Evolutionary conservation across 225 moss, liverwort and hornwort species (phyloP).

Genomic region (Rhytidiadelphus loreus): DNA sequence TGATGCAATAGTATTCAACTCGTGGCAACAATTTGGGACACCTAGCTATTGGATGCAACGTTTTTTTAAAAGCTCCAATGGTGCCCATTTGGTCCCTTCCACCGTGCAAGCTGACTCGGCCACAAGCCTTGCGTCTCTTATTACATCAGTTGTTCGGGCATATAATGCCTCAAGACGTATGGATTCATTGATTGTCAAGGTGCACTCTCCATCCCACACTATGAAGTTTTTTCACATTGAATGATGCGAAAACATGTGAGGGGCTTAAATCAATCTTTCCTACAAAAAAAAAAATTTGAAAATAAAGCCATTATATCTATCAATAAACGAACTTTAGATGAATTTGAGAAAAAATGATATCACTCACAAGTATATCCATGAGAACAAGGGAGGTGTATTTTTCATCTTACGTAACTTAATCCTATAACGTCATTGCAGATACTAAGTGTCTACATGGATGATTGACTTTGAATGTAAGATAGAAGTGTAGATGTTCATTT

Average conservation of each 20-base stretch:
- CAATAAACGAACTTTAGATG: not conserved
- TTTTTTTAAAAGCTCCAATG: conserved; percentile 69
- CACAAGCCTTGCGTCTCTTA: conserved; percentile 10
- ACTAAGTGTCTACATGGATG: too few species aligned
- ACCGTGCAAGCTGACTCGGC: conserved; percentile 3
- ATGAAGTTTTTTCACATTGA: not conserved
- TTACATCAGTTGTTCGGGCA: conserved; percentile 36
- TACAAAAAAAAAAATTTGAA: not conserved
- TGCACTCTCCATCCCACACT: not conserved
- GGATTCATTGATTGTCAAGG: conserved; percentile 63
- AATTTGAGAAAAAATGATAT: not conserved
- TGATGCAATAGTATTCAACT: conserved; percentile 88
- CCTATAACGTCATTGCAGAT: too few species aligned
- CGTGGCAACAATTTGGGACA: conserved; percentile 75
- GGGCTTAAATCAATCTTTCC: not conserved
- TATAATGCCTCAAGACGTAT: conserved; percentile 10
- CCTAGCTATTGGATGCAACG: conserved; percentile 92
- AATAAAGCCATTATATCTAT: not conserved
- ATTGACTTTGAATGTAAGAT: too few species aligned
- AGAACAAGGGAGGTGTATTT: too few species aligned
- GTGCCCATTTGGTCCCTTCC: conserved; percentile 42
- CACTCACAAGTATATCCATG: too few species aligned
- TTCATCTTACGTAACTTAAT: too few species aligned
- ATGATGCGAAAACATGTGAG: not conserved
- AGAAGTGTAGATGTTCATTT: too few species aligned